Percentiles rank a stretch among this genome's conserved stretches.
phyloP scores from a whole-genome alignment of 768 basidiomycete genomes.

The Boletus rubescentipes region DNA sequence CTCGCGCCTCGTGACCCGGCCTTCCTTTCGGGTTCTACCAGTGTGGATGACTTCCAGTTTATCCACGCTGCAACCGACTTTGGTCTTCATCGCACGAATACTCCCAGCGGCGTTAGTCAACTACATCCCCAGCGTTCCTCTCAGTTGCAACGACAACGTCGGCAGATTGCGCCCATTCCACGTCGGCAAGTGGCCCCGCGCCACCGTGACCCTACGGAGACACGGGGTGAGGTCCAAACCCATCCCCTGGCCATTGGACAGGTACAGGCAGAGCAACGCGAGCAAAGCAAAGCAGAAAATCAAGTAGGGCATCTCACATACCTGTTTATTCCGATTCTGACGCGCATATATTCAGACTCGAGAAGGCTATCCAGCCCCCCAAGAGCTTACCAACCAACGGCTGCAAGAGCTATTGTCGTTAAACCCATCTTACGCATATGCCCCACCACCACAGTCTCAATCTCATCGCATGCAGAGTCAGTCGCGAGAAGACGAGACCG shows the following conservation, averaged over 20 bases:
- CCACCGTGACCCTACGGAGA: neutral
- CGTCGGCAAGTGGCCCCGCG: neutral
- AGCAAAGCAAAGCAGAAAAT: slow-evolving; percentile 1
- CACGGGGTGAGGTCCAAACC: neutral
- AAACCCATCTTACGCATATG: neutral
- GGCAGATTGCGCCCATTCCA: slow-evolving; percentile 12
- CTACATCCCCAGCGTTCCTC: neutral
- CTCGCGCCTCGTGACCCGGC: neutral
- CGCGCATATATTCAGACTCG: neutral
- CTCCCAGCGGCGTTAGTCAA: neutral
- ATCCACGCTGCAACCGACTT: neutral
- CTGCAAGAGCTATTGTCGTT: slow-evolving; percentile 26
- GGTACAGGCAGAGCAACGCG: neutral
- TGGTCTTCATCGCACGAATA: neutral
- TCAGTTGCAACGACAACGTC: slow-evolving; percentile 10
- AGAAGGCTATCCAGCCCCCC: neutral
- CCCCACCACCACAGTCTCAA: neutral
- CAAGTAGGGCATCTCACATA: slow-evolving; percentile 1
- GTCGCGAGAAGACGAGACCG: neutral
- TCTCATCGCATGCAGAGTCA: neutral
- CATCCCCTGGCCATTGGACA: neutral
- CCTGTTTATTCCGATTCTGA: no score
- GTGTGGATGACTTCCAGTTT: neutral
- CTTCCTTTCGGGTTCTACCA: neutral
- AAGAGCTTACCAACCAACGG: slow-evolving; percentile 20